Conservation (phyloP, 345 rosid species). For the Pseudoturritis turrita region DNA sequence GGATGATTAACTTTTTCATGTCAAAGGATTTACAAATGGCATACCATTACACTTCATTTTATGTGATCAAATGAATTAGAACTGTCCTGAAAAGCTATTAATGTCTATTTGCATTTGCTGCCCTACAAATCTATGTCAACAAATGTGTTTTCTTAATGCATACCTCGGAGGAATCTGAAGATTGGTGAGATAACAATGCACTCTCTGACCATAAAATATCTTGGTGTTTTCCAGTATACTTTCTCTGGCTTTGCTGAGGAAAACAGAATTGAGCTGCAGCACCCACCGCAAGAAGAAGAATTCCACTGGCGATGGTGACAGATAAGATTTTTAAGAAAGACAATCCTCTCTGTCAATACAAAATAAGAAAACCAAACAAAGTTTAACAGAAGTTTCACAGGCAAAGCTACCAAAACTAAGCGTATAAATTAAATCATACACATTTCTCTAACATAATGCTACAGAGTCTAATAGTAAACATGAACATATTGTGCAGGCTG, state of each 20-base stretch:
- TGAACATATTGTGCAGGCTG: background rate
- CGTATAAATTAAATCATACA: background rate
- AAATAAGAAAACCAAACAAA: background rate
- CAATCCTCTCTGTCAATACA: conserved; percentile 49
- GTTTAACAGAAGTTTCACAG: background rate
- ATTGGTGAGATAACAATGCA: conserved; percentile 31
- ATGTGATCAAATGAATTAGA: background rate
- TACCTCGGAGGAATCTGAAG: conserved; percentile 53
- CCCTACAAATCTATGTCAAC: conserved; percentile 1
- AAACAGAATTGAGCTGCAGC: conserved; percentile 41
- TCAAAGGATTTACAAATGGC: background rate
- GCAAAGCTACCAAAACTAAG: background rate
- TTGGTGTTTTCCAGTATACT: conserved; percentile 25
- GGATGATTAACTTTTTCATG: background rate
- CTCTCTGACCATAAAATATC: conserved; percentile 39
- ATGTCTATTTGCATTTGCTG: background rate
- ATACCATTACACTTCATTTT: background rate
- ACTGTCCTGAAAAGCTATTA: background rate
- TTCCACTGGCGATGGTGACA: conserved; percentile 58
- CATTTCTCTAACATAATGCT: background rate
- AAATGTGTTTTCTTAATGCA: background rate
- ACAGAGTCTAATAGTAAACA: background rate
- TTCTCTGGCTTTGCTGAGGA: conserved; percentile 41
- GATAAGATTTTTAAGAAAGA: conserved; percentile 51
- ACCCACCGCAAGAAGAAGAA: conserved; percentile 46